These are phyloP conservation scores for Aspergillus panamensis DNA, from an alignment of 495 filamentous ascomycete species.

Conservation along the genomic window DNA sequence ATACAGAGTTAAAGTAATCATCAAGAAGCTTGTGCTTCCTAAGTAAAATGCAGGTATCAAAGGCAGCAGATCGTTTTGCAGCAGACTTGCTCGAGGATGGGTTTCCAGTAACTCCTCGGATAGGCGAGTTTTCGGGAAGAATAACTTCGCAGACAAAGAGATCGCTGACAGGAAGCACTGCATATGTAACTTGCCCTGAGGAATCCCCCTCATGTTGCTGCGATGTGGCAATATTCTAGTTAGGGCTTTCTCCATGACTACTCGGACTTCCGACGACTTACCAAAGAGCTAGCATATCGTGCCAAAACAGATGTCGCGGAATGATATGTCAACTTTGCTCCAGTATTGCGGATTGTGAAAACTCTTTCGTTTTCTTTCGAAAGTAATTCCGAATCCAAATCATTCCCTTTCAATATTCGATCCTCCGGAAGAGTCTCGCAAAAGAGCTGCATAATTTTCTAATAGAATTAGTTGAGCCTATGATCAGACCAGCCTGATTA, in stretches of 20 bases:
- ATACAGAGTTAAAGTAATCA: conserved; percentile 66
- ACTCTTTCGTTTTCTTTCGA: conserved; percentile 52
- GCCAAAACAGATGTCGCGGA: conserved; percentile 64
- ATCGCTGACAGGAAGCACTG: conserved; percentile 52
- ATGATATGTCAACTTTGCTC: conserved; percentile 77
- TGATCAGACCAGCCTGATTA: conserved; percentile 5
- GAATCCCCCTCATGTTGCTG: conserved; percentile 60
- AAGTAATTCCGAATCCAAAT: conserved; percentile 53
- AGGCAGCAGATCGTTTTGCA: conserved; percentile 90
- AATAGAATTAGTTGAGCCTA: conserved; percentile 28
- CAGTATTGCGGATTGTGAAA: conserved; percentile 63
- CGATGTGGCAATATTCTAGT: not conserved
- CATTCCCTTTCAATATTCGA: conserved; percentile 61
- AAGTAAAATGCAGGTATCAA: conserved; percentile 74
- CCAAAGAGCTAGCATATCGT: conserved; percentile 58
- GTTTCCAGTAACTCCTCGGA: conserved; percentile 60
- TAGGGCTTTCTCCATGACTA: not conserved
- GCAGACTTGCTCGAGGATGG: conserved; percentile 60
- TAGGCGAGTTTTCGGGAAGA: conserved; percentile 72
- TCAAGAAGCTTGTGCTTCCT: conserved; percentile 66
- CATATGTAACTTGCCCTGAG: conserved; percentile 56
- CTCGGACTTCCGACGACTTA: conserved; percentile 26
- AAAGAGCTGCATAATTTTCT: conserved; percentile 63
- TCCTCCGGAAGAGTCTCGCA: conserved; percentile 74
- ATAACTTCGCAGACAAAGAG: conserved; percentile 77